Base-by-base conservation (phyloP, 768 basidiomycete species). In the Amanita molliuscula region DNA sequence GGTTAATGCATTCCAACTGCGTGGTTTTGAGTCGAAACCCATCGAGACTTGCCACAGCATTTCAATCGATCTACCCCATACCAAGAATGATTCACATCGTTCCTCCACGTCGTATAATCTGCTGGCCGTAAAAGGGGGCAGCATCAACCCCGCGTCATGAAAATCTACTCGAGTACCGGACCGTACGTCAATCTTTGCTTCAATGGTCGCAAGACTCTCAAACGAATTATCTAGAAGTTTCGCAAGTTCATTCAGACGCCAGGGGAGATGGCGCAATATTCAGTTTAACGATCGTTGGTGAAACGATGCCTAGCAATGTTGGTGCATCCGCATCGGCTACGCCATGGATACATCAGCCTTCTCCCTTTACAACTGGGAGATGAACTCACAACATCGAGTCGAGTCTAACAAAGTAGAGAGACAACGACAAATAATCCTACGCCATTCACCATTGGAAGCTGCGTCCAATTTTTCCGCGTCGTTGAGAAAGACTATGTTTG, bases 361-460 rank as follows among this genome's bases (percentile, higher is more conserved):
- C 18, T 21, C 13, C 29, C 36, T 18, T 21, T 26, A 13, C 7
- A 40, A 44, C 13, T 5, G 9, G 18, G n/a, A 25, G 6, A n/a
- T 25, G 6, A 11, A 64, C 65, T 37, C 53, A 72, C 67, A 31
- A 23, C 58, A 58, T 35, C 51, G 53, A 7, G 55, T 38, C 9
- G n/a, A n/a, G 23, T 50, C 31, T 10, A 50, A 7, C 21, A 50
- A n/a, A 10, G 26, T 50, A 6, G 49, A 55, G 25, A 87, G 38
- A 56, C 81, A 83, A 50, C 82, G 67, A 51, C 69, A 73, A 10
- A 84, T 60, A 8, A 68, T 66, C n/a, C 61, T 56, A 31, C 75
- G 72, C 85, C 84, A 88, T 60, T 80, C 77, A 0, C 79, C 76
- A 26, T 65, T 65, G 1, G 76, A 83, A 0, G 76, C 69, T 0